Base-by-base conservation (phyloP, 345 rosid genomes). In the Gossypium australe region DNA sequence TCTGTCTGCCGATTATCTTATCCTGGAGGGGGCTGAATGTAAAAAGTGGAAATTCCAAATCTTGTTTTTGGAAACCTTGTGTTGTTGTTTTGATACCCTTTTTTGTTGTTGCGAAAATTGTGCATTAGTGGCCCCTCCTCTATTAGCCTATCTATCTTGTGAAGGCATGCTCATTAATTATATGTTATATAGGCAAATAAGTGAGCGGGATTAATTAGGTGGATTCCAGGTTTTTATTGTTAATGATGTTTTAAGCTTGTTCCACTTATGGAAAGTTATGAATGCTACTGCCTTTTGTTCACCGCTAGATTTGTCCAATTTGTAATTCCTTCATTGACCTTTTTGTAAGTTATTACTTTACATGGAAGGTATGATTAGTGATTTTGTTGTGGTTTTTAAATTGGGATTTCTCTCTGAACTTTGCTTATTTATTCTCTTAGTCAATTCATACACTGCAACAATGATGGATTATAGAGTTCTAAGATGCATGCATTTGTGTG, bases 21-120 rank as follows among this genome's bases (percentile, higher is more conserved):
- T 57, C 61, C 61, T 62, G 45, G 67, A 62, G 45, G n/a, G 68
- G 68, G 25, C 59, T 38, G n/a, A 63, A 63, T 63, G 12, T 57
- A n/a, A 41, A 64, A 64, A 10, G 24, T 13, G 51, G 3, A 41
- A 18, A 14, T 4, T 43, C 20, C 25, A n/a, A n/a, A 43, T 65
- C 49, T 64, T 41, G 68, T 44, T 17, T 64, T 59, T 59, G 64
- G 41, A 60, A 60, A 13, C 27, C 65, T 27, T 13, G 18, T 27
- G n/a, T 61, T 27, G 70, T 65, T 65, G 27, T 4, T 65, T 65
- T 52, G 29, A 11, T 65, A 34, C 51, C 29, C 14, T n/a, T 64
- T 64, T n/a, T 63, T 14, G 18, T 27, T 18, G 17, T 38, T 63
- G 67, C 48, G 9, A 38, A 63, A 63, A 38, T 62, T 62, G 67